Evolutionary conservation across 192 early-diverging fungal species (phyloP).

Genomic region (Backusella luteola): DNA sequence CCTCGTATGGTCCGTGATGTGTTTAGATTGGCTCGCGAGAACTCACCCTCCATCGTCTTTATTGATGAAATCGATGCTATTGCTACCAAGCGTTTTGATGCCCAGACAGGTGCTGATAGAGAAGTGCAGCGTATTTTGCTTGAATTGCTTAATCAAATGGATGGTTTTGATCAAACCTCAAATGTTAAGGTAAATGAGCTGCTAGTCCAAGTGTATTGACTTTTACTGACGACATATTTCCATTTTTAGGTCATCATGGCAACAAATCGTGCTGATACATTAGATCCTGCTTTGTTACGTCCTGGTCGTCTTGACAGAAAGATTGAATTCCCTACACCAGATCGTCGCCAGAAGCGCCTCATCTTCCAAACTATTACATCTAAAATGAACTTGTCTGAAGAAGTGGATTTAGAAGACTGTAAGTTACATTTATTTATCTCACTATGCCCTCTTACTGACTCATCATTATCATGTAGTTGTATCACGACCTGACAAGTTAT

Average conservation of each 20-base stretch:
- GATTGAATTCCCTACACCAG: slow-evolving; percentile 98
- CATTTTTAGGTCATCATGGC: slow-evolving; percentile 91
- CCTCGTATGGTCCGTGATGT: slow-evolving; percentile 97
- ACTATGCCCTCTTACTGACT: not conserved
- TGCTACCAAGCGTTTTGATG: slow-evolving; percentile 97
- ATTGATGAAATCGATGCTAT: slow-evolving; percentile 99
- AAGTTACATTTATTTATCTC: slow-evolving; percentile 29
- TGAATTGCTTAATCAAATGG: slow-evolving; percentile 98
- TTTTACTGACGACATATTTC: not conserved
- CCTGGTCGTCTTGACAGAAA: slow-evolving; percentile 97
- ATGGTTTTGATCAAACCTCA: slow-evolving; percentile 97
- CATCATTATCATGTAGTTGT: slow-evolving; percentile 61
- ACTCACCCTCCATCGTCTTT: slow-evolving; percentile 97
- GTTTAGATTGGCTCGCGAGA: slow-evolving; percentile 94
- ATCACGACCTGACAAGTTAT: slow-evolving; percentile 93
- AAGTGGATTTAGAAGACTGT: slow-evolving; percentile 98
- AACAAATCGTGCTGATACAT: slow-evolving; percentile 95
- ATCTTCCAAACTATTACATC: slow-evolving; percentile 95
- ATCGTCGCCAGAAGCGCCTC: slow-evolving; percentile 94
- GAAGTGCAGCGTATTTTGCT: slow-evolving; percentile 98
- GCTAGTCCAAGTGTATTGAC: not conserved
- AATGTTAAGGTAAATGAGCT: slow-evolving; percentile 79
- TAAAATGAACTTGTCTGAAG: slow-evolving; percentile 97
- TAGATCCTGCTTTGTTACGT: slow-evolving; percentile 95
- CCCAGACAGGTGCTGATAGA: slow-evolving; percentile 96